A percentile compares a stretch with the other conserved stretches of the same genome.
phyloP scores from a whole-genome alignment of 2,329 filamentous ascomycete genomes.

The Cordyceps fumosorosea region DNA sequence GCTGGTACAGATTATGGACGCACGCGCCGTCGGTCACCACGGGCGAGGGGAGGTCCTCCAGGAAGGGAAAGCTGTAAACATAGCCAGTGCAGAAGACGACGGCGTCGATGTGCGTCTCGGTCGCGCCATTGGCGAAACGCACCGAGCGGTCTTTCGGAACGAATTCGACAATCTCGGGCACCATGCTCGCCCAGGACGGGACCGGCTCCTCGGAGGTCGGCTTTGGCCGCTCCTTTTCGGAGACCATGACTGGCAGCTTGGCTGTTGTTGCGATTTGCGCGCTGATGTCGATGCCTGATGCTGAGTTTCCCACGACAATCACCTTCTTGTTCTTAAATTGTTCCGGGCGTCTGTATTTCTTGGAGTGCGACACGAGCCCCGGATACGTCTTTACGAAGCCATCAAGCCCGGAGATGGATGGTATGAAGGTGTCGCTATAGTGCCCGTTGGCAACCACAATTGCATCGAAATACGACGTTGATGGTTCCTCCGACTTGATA shows the following conservation, averaged over 20 bases:
- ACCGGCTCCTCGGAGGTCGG: not conserved
- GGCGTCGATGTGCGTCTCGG: not conserved
- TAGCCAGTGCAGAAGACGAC: constrained; percentile 1
- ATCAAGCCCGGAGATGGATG: too few relatives aligned
- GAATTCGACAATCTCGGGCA: not conserved
- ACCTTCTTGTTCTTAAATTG: not conserved
- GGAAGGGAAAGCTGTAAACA: not conserved
- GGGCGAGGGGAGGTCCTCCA: not conserved
- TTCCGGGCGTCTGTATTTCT: too few relatives aligned
- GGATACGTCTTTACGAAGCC: too few relatives aligned
- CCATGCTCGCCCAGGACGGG: too few relatives aligned
- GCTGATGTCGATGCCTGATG: not conserved
- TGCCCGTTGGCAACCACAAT: too few relatives aligned
- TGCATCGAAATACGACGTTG: too few relatives aligned
- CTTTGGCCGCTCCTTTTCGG: not conserved
- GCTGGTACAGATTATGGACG: not conserved
- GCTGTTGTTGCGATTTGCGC: not conserved
- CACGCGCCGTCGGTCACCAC: not conserved
- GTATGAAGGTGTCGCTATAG: too few relatives aligned
- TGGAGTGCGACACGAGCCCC: too few relatives aligned
- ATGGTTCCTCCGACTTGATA: too few relatives aligned
- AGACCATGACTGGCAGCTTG: not conserved
- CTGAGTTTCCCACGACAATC: not conserved
- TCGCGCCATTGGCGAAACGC: not conserved
- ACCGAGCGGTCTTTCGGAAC: too few relatives aligned